These are phyloP conservation scores for Pouteria glomerata DNA, from an alignment of 148 eudicot species.

Conservation along the genomic window DNA sequence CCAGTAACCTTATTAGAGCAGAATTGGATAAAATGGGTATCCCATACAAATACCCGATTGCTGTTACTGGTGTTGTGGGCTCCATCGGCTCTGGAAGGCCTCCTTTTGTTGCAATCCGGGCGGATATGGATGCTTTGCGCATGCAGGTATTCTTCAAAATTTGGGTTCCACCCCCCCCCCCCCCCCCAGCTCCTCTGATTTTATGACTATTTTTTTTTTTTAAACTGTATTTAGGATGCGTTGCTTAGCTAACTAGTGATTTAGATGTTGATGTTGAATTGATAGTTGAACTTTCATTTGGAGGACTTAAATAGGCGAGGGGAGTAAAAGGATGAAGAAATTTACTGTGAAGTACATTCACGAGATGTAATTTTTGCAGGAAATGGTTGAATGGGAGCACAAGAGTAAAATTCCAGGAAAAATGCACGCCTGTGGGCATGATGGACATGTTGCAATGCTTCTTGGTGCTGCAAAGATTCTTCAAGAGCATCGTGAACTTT, in stretches of 20 bases:
- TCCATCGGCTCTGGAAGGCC: slow-evolving; percentile 69
- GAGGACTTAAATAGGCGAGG: no score
- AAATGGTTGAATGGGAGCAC: slow-evolving; percentile 82
- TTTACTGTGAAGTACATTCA: not conserved
- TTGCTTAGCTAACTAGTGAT: no score
- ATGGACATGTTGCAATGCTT: slow-evolving; percentile 85
- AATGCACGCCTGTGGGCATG: slow-evolving; percentile 94
- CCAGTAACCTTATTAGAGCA: slow-evolving; percentile 59
- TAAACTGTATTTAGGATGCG: not conserved
- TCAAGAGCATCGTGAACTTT: slow-evolving; percentile 51
- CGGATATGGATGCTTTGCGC: slow-evolving; percentile 93
- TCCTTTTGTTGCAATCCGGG: slow-evolving; percentile 86
- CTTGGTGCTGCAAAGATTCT: slow-evolving; percentile 90
- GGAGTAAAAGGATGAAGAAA: not conserved
- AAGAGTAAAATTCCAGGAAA: slow-evolving; percentile 69
- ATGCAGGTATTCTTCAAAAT: slow-evolving; percentile 50
- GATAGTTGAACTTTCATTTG: no score
- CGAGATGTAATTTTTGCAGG: slow-evolving; percentile 29
- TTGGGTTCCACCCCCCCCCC: not conserved
- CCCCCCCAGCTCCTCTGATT: no score
- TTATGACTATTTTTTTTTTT: no score
- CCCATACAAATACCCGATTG: slow-evolving; percentile 67
- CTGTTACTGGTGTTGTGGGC: slow-evolving; percentile 75
- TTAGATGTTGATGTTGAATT: no score
- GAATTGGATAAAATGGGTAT: slow-evolving; percentile 79